These are phyloP conservation scores for Senecio squalidus DNA, from an alignment of 140 eudicot genomes.

Conservation along the genomic window DNA sequence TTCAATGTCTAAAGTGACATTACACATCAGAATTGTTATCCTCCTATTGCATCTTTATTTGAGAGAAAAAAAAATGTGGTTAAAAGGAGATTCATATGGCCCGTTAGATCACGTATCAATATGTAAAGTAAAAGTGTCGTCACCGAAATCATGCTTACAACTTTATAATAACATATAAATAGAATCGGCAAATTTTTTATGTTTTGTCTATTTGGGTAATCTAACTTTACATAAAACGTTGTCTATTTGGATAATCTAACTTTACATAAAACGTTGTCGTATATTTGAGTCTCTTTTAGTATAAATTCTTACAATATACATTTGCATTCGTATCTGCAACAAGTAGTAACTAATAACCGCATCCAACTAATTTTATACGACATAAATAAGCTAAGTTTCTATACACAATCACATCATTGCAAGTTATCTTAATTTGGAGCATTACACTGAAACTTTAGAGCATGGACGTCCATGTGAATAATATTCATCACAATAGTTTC, in stretches of 20 bases:
- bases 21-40: neutral
- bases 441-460: constrained; percentile 3
- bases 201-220: no score
- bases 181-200: no score
- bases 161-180: neutral
- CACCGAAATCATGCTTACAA: neutral
- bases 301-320: no score
- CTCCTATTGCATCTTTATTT: neutral
- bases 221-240: no score
- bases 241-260: no score
- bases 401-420: neutral
- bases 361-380: neutral
- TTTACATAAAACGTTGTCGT: no score
- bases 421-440: neutral
- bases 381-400: neutral
- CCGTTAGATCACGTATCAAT: neutral
- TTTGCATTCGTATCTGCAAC: no score
- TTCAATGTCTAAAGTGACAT: no score
- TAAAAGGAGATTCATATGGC: neutral
- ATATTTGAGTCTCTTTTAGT: no score
- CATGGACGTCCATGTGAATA: neutral
- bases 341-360: no score
- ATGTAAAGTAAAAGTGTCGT: neutral
- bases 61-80: neutral
- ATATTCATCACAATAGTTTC: neutral